A percentile compares a stretch with the other conserved stretches of the same genome.
Evolutionary conservation across 129 eudicot species (phyloP).

Genomic region (Smallanthus sonchifolius): DNA sequence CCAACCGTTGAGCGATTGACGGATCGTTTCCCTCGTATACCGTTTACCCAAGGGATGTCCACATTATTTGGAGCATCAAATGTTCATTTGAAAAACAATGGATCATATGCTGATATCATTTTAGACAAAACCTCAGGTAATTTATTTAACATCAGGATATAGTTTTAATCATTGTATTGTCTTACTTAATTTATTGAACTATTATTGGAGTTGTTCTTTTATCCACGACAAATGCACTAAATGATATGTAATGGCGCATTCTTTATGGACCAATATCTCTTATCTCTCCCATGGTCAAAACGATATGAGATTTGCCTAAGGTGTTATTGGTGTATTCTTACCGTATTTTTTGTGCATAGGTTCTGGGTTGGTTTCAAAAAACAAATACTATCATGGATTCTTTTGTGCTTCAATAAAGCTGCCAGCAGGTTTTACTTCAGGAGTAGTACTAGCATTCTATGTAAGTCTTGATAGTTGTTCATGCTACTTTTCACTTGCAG

Average conservation of each 20-base stretch:
- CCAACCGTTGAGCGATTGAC: constrained; percentile 61
- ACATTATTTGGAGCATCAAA: constrained; percentile 55
- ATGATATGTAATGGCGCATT: no score
- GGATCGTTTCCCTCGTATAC: constrained; percentile 39
- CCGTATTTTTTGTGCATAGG: constrained; percentile 31
- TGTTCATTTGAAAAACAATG: constrained; percentile 51
- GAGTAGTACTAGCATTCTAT: constrained; percentile 85
- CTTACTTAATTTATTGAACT: not conserved
- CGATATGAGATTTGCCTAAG: no score
- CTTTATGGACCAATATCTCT: no score
- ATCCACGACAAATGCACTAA: no score
- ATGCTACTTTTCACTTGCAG: not conserved
- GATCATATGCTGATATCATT: constrained; percentile 55
- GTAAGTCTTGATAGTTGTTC: constrained; percentile 37
- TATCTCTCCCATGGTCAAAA: no score
- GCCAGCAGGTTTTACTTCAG: constrained; percentile 85
- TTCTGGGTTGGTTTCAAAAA: constrained; percentile 79
- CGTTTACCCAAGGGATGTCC: constrained; percentile 46
- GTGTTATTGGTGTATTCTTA: no score
- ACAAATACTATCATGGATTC: constrained; percentile 73
- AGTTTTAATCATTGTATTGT: not conserved
- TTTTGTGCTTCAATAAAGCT: constrained; percentile 78
- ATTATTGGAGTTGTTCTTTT: not conserved
- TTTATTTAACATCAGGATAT: not conserved
- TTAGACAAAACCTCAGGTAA: constrained; percentile 71